phyloP scores from a whole-genome alignment of 257 asterid species.

The Mentha longifolia region DNA sequence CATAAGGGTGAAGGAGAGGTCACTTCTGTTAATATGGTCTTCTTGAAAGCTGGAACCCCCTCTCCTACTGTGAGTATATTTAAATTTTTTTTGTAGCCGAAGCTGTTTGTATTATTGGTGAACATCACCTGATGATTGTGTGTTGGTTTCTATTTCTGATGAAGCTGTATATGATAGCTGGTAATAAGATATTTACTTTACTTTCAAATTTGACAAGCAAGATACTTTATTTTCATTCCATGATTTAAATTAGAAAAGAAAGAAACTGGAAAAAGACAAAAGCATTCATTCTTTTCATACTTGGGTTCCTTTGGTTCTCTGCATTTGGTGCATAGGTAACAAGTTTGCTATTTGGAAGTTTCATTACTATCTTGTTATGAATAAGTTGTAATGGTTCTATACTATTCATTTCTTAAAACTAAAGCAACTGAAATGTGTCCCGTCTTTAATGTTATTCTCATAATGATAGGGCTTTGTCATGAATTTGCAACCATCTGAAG shows the following conservation, averaged over 20 bases:
- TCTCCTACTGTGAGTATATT: slow-evolving; percentile 67
- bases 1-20: slow-evolving; percentile 84
- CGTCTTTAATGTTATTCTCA: slow-evolving; percentile 22
- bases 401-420: slow-evolving; percentile 6
- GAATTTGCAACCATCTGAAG: slow-evolving; percentile 99
- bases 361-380: not conserved
- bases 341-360: not conserved
- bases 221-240: not conserved
- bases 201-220: not conserved
- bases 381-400: slow-evolving; percentile 8
- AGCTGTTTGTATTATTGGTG: not conserved
- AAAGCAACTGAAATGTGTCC: slow-evolving; percentile 6
- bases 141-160: not conserved
- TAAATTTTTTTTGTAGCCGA: slow-evolving; percentile 2
- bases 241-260: not conserved
- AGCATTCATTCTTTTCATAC: not conserved
- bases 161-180: not conserved
- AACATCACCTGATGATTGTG: not conserved
- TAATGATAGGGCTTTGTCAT: slow-evolving; percentile 84
- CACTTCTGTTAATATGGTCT: slow-evolving; percentile 85
- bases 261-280: not conserved
- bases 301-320: not conserved
- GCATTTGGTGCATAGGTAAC: slow-evolving; percentile 13
- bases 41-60: slow-evolving; percentile 93
- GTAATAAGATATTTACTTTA: not conserved